Base-by-base conservation (phyloP, 768 basidiomycete genomes). In the Podaxis carcinomalis region DNA sequence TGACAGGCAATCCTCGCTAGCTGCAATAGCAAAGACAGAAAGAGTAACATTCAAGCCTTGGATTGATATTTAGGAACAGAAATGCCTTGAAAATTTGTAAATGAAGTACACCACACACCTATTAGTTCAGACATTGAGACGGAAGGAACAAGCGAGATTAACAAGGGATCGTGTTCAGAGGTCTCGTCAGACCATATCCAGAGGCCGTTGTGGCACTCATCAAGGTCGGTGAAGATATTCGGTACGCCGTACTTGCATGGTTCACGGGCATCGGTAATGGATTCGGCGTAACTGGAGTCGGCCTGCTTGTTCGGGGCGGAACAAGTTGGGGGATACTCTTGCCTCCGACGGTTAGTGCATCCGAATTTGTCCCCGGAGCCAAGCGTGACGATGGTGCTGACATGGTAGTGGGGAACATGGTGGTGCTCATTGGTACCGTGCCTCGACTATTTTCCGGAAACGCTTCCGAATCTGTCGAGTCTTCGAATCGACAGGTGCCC, bases 401-500 rank as follows among this genome's bases (percentile, higher is more conserved):
- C 16, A 5, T 32, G 7, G 51, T 7, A 9, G 59, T 55, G 32
- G 21, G 35, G 5, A 28, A 35, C 27, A 51, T 32, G 44, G 56
- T 19, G 32, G 50, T 10, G 32, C 42, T 35, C 37, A 51, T 59
- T 46, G 51, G 21, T 37, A 51, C 37, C 6, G 42, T 59, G 46
- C 56, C 56, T 57, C 56, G 56, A 57, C 7, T 28, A 57, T 49
- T 57, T 25, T 57, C 56, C 56, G 51, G 32, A 23, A 40, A 21
- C 25, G 28, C 37, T 14, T 59, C 57, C 37, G 57, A 59, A n/a
- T 59, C 57, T 27, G 59, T 63, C 39, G 55, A 49, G 42, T 64
- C 64, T 42, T 77, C 78, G 40, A 80, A 73, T 61, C 75, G 79
- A 68, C 88, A 88, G 2, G 83, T 86, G 10, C 87, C 87, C 66